phyloP scores from a whole-genome alignment of 192 early-diverging fungal genomes.

The Allomyces macrogynus region DNA sequence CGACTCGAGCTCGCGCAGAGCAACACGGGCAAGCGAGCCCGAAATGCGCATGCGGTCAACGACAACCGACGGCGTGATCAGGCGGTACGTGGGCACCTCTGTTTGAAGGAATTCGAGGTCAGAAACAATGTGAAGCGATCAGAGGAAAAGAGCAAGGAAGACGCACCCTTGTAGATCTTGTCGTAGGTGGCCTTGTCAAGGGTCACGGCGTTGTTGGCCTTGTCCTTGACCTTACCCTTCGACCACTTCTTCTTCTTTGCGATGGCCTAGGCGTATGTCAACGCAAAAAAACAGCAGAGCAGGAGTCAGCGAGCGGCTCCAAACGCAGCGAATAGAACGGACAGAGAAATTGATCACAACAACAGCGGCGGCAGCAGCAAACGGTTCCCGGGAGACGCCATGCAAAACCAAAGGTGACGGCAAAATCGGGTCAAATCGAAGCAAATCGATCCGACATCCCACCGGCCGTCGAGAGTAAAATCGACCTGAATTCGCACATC shows the following conservation, averaged over 20 bases:
- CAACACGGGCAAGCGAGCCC: constrained; percentile 87
- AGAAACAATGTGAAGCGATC: neutral
- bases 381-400: too few relatives aligned
- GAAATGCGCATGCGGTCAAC: constrained; percentile 97
- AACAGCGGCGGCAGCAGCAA: too few relatives aligned
- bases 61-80: constrained; percentile 92
- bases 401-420: too few relatives aligned
- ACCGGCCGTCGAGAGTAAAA: too few relatives aligned
- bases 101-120: neutral
- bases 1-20: constrained; percentile 78
- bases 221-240: constrained; percentile 98
- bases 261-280: too few relatives aligned
- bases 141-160: neutral
- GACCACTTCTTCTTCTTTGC: constrained; percentile 80
- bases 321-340: too few relatives aligned
- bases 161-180: constrained; percentile 77
- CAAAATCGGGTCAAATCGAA: too few relatives aligned
- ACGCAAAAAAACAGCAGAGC: too few relatives aligned
- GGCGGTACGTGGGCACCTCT: constrained; percentile 96
- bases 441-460: too few relatives aligned
- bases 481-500: too few relatives aligned
- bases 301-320: too few relatives aligned
- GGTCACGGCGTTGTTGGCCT: constrained; percentile 98
- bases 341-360: too few relatives aligned
- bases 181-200: constrained; percentile 96